phyloP scores from a whole-genome alignment of 2,329 filamentous ascomycete species.

The Monosporascus sp. region DNA sequence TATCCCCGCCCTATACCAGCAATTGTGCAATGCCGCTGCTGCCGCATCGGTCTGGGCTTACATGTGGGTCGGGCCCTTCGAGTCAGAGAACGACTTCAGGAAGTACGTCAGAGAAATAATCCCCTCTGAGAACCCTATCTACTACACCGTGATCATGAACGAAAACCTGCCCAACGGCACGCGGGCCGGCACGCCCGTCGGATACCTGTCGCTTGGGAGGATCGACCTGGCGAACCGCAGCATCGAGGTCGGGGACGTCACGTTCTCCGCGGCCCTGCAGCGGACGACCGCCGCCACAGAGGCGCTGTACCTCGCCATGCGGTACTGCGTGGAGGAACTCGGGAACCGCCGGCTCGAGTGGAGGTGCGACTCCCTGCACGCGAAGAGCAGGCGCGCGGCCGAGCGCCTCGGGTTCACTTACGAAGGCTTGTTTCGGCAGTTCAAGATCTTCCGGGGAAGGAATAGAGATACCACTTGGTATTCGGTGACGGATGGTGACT shows the following conservation, averaged over 20 bases:
- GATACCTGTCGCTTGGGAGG: neutral
- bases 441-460: neutral
- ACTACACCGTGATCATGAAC: neutral
- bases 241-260: neutral
- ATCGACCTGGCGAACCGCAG: neutral
- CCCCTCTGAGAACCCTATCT: neutral
- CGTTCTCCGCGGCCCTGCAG: neutral
- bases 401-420: conserved; percentile 1
- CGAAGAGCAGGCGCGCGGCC: neutral
- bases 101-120: neutral
- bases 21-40: neutral
- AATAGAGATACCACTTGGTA: conserved; percentile 1
- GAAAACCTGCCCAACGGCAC: neutral
- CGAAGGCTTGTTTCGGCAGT: neutral
- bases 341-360: neutral
- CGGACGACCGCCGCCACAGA: conserved; percentile 1
- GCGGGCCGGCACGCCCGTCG: neutral
- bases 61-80: neutral
- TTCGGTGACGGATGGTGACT: neutral
- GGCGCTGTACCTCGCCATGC: conserved; percentile 1
- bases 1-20: neutral
- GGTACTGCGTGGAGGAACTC: neutral
- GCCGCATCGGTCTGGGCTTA: neutral
- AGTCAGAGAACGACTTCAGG: neutral
- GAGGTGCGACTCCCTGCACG: neutral